Conservation (phyloP, 805 yeast genomes). For the Ogataea glucozyma region DNA sequence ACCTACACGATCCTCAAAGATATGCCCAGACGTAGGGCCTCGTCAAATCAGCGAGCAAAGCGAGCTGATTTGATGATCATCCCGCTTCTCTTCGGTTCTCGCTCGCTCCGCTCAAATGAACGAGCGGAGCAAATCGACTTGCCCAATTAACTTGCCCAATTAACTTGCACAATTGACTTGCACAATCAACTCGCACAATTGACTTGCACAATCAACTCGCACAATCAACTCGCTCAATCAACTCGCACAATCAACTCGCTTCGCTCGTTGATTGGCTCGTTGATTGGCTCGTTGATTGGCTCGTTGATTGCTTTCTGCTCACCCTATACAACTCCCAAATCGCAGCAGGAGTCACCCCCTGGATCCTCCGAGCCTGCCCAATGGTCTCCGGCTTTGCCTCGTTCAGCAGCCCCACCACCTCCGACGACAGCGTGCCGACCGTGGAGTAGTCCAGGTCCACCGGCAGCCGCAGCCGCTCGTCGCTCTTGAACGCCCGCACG, state of each 20-base stretch:
- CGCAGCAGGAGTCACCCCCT: conserved; percentile 95
- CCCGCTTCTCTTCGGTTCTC: too few relatives aligned
- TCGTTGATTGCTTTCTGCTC: conserved; percentile 31
- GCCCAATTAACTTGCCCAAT: too few relatives aligned
- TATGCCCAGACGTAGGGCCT: too few relatives aligned
- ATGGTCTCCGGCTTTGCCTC: conserved; percentile 81
- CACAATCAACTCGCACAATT: too few relatives aligned
- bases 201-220: too few relatives aligned
- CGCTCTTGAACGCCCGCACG: conserved; percentile 77
- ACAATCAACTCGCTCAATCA: background rate
- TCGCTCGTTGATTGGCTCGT: background rate
- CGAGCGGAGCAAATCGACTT: too few relatives aligned
- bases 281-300: background rate
- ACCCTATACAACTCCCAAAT: conserved; percentile 73
- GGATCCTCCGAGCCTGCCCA: conserved; percentile 93
- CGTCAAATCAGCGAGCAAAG: too few relatives aligned
- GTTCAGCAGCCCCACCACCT: conserved; percentile 68
- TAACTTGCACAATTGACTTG: too few relatives aligned
- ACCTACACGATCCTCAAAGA: too few relatives aligned
- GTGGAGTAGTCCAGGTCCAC: conserved; percentile 57
- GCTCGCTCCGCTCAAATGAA: too few relatives aligned
- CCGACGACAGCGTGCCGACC: conserved; percentile 68
- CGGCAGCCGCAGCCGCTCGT: conserved; percentile 78
- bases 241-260: background rate
- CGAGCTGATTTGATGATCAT: too few relatives aligned